Base-by-base conservation (phyloP, 2,329 filamentous ascomycete species). In the Penicillium freii region DNA sequence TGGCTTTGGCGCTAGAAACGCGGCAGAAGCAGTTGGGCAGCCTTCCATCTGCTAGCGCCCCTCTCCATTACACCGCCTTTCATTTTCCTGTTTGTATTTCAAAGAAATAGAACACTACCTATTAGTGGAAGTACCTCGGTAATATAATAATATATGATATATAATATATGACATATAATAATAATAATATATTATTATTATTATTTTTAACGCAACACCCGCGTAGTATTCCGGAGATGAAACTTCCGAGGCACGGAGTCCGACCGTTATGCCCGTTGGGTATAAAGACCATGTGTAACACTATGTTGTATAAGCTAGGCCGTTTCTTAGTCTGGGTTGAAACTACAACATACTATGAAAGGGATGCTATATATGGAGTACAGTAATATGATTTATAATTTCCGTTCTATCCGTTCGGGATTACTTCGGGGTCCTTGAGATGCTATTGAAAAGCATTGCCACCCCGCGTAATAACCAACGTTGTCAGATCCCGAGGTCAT, bases 1-100 rank as follows among this genome's bases (percentile, higher is more conserved):
- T 71, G 63, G 69, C 64, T 65, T 67, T 45, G 61, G 58, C 69
- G 66, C 70, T 71, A 71, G 67, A 71, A 71, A 61, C 58, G 63
- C 64, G 62, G 61, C 59, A 70, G 67, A 72, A 71, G 66, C 61
- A 63, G 65, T 65, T 56, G 58, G 59, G 44, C 43, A 39, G 27
- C 27, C 49, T 52, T 52, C 50, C 8, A 45, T 36, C 29, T 15
- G 5, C 34, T 45, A 11, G 34, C 34, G 48, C 36, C 38, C 7
- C 33, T 21, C 7, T 13, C 15, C 2, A 13, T n/a, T n/a, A 51
- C 49, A 51, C 49, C 49, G 39, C 38, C 49, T 40, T 51, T 50
- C 36, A 7, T n/a, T 4, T 42, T 23, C 25, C 36, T 25, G 6
- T 36, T 25, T 36, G 23, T 11, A 23, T 15, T 4, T 23, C 21